phyloP scores from a whole-genome alignment of 169 alveolate genomes.

The Plasmodium yoelii region DNA sequence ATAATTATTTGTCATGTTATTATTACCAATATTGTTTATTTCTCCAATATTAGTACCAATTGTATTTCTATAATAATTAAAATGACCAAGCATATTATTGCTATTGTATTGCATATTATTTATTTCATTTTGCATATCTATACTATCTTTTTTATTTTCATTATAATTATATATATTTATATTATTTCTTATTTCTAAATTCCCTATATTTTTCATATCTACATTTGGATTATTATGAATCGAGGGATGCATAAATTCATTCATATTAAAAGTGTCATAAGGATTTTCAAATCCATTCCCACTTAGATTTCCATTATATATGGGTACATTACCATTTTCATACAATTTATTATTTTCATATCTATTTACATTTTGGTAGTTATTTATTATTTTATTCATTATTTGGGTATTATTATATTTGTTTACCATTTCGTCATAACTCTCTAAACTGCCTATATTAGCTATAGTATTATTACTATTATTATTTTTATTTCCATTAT shows the following conservation, averaged over 20 bases:
- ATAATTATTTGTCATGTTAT: too few species aligned
- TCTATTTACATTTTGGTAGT: not conserved
- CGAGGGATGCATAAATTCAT: conserved; percentile 5
- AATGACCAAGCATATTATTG: conserved; percentile 2
- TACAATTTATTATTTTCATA: not conserved
- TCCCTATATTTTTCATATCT: conserved; percentile 1
- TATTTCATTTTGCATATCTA: not conserved
- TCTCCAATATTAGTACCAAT: not conserved
- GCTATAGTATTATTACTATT: too few species aligned
- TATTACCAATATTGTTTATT: too few species aligned
- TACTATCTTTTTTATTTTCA: conserved; percentile 16
- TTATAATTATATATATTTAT: conserved; percentile 38
- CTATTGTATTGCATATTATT: not conserved
- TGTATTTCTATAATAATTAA: conserved; percentile 10
- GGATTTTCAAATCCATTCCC: not conserved
- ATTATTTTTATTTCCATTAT: too few species aligned
- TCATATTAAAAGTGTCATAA: conserved; percentile 18
- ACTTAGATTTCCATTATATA: not conserved
- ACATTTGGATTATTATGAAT: not conserved
- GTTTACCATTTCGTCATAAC: not conserved
- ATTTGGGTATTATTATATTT: not conserved
- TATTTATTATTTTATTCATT: not conserved
- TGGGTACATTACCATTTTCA: not conserved
- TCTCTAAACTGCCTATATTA: too few species aligned
- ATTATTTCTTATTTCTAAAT: conserved; percentile 8